Evolutionary conservation across 2,329 filamentous ascomycete genomes (phyloP).

Genomic region (Fusarium sambucinum): DNA sequence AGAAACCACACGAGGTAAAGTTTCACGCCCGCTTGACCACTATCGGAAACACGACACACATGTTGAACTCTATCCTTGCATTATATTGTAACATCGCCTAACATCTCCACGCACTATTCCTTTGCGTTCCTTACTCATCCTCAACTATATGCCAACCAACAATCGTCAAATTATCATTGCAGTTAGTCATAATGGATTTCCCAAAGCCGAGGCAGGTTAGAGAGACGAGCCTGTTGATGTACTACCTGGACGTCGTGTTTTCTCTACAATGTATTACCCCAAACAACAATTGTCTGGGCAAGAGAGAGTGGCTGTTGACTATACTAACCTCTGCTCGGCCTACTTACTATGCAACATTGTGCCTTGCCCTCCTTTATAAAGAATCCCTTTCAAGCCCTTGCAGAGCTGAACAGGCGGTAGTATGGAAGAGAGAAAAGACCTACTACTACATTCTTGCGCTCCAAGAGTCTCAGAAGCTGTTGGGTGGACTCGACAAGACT

Average conservation of each 20-base stretch:
- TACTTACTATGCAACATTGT: not conserved
- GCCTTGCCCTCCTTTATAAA: not conserved
- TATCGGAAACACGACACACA: not conserved
- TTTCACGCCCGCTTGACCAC: no score
- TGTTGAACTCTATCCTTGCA: not conserved
- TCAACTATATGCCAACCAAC: not conserved
- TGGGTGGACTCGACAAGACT: not conserved
- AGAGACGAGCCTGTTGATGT: not conserved
- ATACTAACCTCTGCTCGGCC: not conserved
- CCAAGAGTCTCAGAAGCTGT: not conserved
- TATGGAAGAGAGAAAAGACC: not conserved
- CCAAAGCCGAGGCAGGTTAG: not conserved
- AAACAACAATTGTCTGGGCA: not conserved
- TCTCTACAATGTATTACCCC: not conserved
- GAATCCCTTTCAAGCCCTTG: not conserved
- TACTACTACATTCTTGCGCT: constrained; percentile 1
- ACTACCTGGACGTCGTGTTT: not conserved
- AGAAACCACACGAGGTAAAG: not conserved
- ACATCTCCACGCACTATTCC: not conserved
- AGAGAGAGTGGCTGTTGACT: not conserved
- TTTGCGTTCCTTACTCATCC: not conserved
- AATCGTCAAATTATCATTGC: not conserved
- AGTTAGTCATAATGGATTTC: not conserved
- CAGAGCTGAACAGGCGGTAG: not conserved
- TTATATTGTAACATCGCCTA: not conserved